Percentiles rank a stretch among this genome's conserved stretches.
Evolutionary conservation across 2,329 filamentous ascomycete genomes (phyloP).

Genomic region (Acephala macrosclerotiorum): DNA sequence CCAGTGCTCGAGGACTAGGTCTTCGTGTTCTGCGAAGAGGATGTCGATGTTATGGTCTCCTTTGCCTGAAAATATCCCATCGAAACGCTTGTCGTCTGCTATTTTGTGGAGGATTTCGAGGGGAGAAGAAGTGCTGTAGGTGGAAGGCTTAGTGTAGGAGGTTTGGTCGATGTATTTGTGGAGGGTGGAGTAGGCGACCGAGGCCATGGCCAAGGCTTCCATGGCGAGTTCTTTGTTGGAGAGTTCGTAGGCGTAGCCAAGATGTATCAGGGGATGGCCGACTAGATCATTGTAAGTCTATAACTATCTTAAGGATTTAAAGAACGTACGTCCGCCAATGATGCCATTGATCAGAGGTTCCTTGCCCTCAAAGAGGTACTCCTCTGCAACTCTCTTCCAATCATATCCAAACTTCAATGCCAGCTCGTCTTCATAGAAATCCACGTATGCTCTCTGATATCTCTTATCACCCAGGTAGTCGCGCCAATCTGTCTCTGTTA

Average conservation of each 20-base stretch:
- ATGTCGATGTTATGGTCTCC: conserved; percentile 69
- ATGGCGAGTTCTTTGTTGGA: conserved; percentile 85
- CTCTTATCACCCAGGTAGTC: conserved; percentile 79
- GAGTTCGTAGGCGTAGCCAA: conserved; percentile 93
- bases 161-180: conserved; percentile 76
- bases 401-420: conserved; percentile 76
- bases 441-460: conserved; percentile 90
- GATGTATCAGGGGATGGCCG: conserved; percentile 90
- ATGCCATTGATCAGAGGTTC: conserved; percentile 83
- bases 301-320: not conserved
- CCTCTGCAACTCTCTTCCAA: conserved; percentile 78
- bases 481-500: conserved; percentile 84
- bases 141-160: conserved; percentile 70
- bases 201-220: conserved; percentile 79
- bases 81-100: conserved; percentile 72
- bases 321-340: conserved; percentile 74
- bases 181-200: conserved; percentile 63
- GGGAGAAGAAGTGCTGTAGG: conserved; percentile 67
- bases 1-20: conserved; percentile 84
- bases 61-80: conserved; percentile 66
- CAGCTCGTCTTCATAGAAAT: conserved; percentile 94
- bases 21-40: conserved; percentile 74
- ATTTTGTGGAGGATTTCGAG: conserved; percentile 77
- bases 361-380: conserved; percentile 78
- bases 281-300: conserved; percentile 57